Evolutionary conservation across 2,329 filamentous ascomycete genomes (phyloP).

Genomic region (Aspergillus pseudoviridinutans): DNA sequence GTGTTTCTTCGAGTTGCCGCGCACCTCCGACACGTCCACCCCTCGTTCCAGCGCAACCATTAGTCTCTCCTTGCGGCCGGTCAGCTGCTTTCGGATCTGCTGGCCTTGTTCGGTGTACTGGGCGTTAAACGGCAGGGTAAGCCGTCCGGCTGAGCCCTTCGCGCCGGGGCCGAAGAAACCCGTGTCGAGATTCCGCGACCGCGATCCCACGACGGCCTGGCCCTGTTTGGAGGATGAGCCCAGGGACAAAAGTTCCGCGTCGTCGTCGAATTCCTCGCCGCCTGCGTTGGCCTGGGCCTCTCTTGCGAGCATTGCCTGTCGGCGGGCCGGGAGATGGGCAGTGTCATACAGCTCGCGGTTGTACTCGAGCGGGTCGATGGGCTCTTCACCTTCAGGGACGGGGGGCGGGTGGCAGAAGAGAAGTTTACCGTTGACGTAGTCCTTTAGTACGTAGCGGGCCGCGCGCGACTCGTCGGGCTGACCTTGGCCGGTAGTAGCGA

Average conservation of each 20-base stretch:
- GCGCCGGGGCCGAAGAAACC: constrained; percentile 75
- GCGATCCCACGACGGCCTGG: constrained; percentile 59
- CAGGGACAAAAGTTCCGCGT: constrained; percentile 14
- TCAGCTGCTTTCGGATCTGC: constrained; percentile 69
- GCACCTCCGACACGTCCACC: constrained; percentile 74
- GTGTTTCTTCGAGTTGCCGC: constrained; percentile 75
- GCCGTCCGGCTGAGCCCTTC: constrained; percentile 56
- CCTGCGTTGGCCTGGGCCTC: constrained; percentile 36
- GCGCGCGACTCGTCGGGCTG: constrained; percentile 92
- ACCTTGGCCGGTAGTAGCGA: constrained; percentile 81
- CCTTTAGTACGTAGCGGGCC: constrained; percentile 84
- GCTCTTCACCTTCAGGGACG: constrained; percentile 26
- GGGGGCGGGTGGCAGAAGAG: constrained; percentile 89
- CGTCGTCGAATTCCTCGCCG: constrained; percentile 24
- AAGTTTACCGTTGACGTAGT: constrained; percentile 95
- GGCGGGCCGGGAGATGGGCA: constrained; percentile 74
- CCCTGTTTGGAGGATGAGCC: constrained; percentile 17
- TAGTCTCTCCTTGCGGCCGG: constrained; percentile 73
- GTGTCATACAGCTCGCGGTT: constrained; percentile 86
- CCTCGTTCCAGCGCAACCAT: constrained; percentile 81
- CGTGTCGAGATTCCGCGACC: constrained; percentile 75
- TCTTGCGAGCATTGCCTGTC: constrained; percentile 57
- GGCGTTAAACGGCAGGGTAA: constrained; percentile 81
- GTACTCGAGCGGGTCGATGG: constrained; percentile 70
- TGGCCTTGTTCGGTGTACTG: constrained; percentile 80